Percentiles rank a stretch among this genome's conserved stretches.
These are phyloP conservation scores for Tilletiopsis washingtonensis DNA, from an alignment of 1,284 basidiomycete species.

Conservation along the genomic window DNA sequence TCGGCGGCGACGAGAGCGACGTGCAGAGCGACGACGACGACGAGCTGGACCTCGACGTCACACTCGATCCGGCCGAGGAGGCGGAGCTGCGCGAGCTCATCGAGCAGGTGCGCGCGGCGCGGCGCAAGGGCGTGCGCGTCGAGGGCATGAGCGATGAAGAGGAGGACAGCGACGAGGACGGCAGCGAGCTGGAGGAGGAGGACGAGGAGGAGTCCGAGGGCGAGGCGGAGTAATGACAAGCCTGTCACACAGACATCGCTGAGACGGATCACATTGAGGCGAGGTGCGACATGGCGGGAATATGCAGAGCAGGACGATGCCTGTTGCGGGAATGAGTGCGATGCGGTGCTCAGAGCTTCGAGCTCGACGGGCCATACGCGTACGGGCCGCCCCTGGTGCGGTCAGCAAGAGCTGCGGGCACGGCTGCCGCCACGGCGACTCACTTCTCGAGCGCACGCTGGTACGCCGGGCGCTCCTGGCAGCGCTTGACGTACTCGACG, in stretches of 20 bases:
- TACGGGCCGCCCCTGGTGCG: too few species aligned
- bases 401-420: too few species aligned
- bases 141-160: conserved; percentile 8
- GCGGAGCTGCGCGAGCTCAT: conserved; percentile 24
- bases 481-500: conserved; percentile 33
- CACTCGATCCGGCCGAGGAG: conserved; percentile 15
- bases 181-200: neutral
- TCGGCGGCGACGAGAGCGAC: conserved; percentile 11
- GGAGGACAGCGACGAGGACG: neutral
- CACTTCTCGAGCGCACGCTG: too few species aligned
- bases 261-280: too few species aligned
- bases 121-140: conserved; percentile 18
- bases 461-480: conserved; percentile 18
- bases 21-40: conserved; percentile 17
- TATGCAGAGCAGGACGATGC: too few species aligned
- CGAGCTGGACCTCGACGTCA: conserved; percentile 15
- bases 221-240: neutral
- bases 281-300: too few species aligned
- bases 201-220: conserved; percentile 2
- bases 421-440: too few species aligned
- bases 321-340: too few species aligned
- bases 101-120: conserved; percentile 22
- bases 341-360: too few species aligned
- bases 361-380: too few species aligned
- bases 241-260: too few species aligned